phyloP scores from a whole-genome alignment of 208 protist genomes.

The Crithidia mellificae region DNA sequence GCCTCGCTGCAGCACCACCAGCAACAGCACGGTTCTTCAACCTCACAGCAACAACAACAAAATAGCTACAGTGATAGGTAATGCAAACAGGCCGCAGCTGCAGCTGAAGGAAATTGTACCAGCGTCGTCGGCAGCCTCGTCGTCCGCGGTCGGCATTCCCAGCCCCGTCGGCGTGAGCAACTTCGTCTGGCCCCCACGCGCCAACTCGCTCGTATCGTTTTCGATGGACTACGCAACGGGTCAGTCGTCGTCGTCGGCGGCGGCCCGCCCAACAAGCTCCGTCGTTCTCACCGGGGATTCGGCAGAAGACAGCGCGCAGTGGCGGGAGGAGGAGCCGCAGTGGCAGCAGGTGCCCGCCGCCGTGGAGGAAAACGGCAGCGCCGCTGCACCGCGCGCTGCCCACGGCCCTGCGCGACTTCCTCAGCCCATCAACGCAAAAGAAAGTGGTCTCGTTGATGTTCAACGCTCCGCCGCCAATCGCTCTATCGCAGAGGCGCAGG shows the following conservation, averaged over 20 bases:
- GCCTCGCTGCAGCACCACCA: not conserved
- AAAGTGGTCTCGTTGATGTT: too few species aligned
- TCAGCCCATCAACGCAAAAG: too few species aligned
- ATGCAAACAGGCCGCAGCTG: not conserved
- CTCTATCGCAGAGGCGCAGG: too few species aligned
- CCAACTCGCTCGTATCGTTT: not conserved
- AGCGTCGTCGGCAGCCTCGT: not conserved
- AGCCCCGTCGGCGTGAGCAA: not conserved
- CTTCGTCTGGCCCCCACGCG: slow-evolving; percentile 14
- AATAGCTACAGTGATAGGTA: not conserved
- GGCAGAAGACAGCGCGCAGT: not conserved
- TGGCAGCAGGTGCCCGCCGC: not conserved
- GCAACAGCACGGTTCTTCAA: not conserved
- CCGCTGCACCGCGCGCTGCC: not conserved
- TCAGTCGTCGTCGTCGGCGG: not conserved
- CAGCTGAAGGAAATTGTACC: not conserved
- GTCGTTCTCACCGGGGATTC: not conserved
- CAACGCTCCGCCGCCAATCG: too few species aligned
- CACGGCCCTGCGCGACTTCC: too few species aligned
- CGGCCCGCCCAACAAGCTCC: slow-evolving; percentile 5
- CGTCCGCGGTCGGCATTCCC: not conserved
- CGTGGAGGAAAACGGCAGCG: not conserved
- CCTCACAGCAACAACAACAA: not conserved
- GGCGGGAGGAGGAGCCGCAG: not conserved
- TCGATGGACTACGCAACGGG: not conserved